A percentile compares a stretch with the other conserved stretches of the same genome.
These are phyloP conservation scores for Sordaria brevicollis DNA, from an alignment of 495 filamentous ascomycete genomes.

Conservation along the genomic window DNA sequence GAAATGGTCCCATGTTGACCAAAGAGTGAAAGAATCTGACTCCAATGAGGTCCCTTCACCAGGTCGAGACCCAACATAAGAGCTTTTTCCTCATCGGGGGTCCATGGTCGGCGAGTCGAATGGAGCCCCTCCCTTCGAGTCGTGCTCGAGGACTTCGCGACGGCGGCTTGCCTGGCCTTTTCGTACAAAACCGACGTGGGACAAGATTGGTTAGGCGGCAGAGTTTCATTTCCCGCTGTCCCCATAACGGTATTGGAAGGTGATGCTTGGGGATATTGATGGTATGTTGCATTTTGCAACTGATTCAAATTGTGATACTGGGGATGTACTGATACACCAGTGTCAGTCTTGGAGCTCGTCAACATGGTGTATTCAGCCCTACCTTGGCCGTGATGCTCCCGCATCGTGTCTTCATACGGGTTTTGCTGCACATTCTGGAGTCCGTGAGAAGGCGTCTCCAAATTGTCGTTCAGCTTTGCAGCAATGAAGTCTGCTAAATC, in stretches of 20 bases:
- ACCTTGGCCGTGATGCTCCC: background rate
- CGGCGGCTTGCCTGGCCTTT: conserved; percentile 69
- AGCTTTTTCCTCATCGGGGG: conserved; percentile 80
- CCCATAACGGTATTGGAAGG: background rate
- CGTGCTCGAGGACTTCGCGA: conserved; percentile 65
- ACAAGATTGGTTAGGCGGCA: conserved; percentile 62
- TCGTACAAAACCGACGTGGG: conserved; percentile 75
- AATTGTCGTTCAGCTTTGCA: conserved; percentile 11
- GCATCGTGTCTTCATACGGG: background rate
- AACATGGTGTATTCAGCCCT: background rate
- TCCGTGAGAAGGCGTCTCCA: conserved; percentile 6
- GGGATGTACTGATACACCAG: conserved; percentile 1
- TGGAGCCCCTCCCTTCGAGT: conserved; percentile 65
- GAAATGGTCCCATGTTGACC: conserved; percentile 73
- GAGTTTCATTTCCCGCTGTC: conserved; percentile 4
- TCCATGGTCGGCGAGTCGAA: conserved; percentile 83
- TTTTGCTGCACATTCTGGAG: conserved; percentile 4
- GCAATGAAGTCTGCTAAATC: conserved; percentile 18
- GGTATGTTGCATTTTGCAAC: conserved; percentile 7
- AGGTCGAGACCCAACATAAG: conserved; percentile 86
- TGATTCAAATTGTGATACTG: conserved; percentile 14
- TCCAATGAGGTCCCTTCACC: conserved; percentile 93
- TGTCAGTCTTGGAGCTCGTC: conserved; percentile 9
- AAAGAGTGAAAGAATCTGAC: conserved; percentile 83
- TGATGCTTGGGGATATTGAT: conserved; percentile 9